These are phyloP conservation scores for Fraxinus albicans DNA, from an alignment of 305 asterid genomes.

Conservation along the genomic window DNA sequence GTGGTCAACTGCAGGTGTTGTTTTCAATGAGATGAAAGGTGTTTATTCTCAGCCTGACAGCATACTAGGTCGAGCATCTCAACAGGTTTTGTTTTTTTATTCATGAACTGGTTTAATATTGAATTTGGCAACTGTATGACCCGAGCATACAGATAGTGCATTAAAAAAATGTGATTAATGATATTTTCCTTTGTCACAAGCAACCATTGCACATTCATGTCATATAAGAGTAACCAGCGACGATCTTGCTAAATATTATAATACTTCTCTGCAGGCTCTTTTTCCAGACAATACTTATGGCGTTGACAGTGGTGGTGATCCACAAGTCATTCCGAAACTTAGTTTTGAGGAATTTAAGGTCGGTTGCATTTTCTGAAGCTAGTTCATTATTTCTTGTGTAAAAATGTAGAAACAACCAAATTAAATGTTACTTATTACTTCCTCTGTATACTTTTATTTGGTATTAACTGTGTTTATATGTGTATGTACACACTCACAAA, in stretches of 20 bases:
- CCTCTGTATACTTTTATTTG: background rate
- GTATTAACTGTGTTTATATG: background rate
- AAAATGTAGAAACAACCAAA: background rate
- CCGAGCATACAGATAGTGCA: background rate
- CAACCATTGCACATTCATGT: constrained; percentile 3
- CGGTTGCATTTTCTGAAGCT: constrained; percentile 22
- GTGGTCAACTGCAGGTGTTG: constrained; percentile 66
- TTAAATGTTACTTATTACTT: constrained; percentile 6
- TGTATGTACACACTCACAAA: background rate
- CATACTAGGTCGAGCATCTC: constrained; percentile 84
- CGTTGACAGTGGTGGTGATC: constrained; percentile 99
- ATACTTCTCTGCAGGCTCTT: constrained; percentile 66
- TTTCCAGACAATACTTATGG: constrained; percentile 94
- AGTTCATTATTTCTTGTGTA: constrained; percentile 1
- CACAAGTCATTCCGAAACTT: constrained; percentile 87
- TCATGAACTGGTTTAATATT: constrained; percentile 6
- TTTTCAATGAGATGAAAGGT: constrained; percentile 99
- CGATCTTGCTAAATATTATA: constrained; percentile 16
- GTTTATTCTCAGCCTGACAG: constrained; percentile 98
- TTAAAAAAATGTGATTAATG: constrained; percentile 3
- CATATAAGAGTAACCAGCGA: background rate
- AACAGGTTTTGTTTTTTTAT: constrained; percentile 55
- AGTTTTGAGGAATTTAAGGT: constrained; percentile 96
- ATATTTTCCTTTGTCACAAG: constrained; percentile 7
- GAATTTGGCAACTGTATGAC: constrained; percentile 4